Conservation (phyloP, 73 alveolate species). For the Diophrys appendiculata region DNA sequence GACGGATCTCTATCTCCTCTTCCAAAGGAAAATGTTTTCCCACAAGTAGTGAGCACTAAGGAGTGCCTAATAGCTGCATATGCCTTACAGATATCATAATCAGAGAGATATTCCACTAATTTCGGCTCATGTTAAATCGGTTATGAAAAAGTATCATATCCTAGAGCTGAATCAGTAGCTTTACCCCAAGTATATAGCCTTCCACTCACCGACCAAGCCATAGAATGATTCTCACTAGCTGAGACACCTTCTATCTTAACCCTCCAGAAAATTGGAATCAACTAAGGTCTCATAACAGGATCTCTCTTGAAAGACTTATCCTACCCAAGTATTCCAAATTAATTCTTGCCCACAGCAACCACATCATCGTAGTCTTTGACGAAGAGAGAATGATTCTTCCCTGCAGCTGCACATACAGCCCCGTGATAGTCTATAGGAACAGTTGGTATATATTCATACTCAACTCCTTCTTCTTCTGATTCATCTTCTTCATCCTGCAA, state of each 20-base stretch:
- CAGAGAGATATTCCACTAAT: constrained; percentile 28
- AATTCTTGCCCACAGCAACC: constrained; percentile 7
- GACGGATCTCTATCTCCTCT: constrained; percentile 51
- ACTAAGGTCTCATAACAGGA: constrained; percentile 18
- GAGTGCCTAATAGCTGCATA: constrained; percentile 44
- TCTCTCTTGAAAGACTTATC: neutral
- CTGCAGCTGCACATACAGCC: constrained; percentile 15
- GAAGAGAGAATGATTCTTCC: constrained; percentile 33
- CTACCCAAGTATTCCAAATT: constrained; percentile 21
- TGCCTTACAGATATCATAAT: constrained; percentile 44
- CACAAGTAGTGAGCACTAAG: constrained; percentile 50
- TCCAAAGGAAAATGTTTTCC: constrained; percentile 60
- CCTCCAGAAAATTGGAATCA: constrained; percentile 15
- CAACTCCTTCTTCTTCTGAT: neutral
- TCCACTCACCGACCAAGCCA: constrained; percentile 74
- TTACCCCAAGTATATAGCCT: constrained; percentile 77
- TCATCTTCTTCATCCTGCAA: constrained; percentile 1
- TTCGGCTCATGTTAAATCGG: constrained; percentile 33
- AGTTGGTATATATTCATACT: neutral
- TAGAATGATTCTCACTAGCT: constrained; percentile 65
- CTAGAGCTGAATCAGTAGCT: constrained; percentile 52
- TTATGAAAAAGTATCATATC: constrained; percentile 27
- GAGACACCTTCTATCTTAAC: constrained; percentile 57
- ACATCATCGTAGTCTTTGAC: constrained; percentile 8
- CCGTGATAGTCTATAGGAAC: neutral